Evolutionary conservation across 768 basidiomycete species (phyloP), one percentile per base, ranked within the genome.

Genomic region (Xerocomellus chrysenteron): DNA sequence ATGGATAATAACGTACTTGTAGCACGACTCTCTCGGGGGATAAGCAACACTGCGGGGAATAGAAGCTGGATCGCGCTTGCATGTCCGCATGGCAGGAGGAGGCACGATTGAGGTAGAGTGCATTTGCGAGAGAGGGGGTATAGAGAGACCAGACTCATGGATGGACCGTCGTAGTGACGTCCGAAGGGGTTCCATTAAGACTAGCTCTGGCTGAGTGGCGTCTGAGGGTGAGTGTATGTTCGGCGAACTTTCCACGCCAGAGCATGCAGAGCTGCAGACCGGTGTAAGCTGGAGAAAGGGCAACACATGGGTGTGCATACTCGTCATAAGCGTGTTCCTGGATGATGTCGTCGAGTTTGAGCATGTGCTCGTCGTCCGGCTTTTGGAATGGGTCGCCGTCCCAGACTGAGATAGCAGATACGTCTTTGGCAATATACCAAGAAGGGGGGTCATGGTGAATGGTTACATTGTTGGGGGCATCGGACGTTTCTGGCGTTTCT

Each of bases 321-420:
- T 90, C 87, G 60, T 88, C 87, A 69, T 87, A 91, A 33, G 83
- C 86, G 63, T 86, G 81, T 58, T 84, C 82, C 64, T 89, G 85
- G 52, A 91, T 81, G 46, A 91, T 75, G 65, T 92, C 90, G 64
- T 88, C 85, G 41, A 92, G 74, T 41, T 80, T 76, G 59, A 90
- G 81, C 73, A 88, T 87, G 50, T 74, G 73, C 24, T 80, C 76
- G 46, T 78, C 76, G 37, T 81, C 84, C 48, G 75, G 68, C 65
- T 85, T 83, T 57, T 73, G 73, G 14, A 75, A 67, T 19, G 74
- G 56, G 59, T 79, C 78, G 32, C 71, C 65, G 46, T 76, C 74
- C 82, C 82, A 84, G 57, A 69, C 65, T 46, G 74, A 65, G 49
- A 75, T 73, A 50, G 70, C 60, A 39, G 73, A 72, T 52, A 73